A percentile compares a stretch with the other conserved stretches of the same genome.
These are phyloP conservation scores for Yamadazyma membranifaciens DNA, from an alignment of 1,139 yeast species.

Conservation along the genomic window DNA sequence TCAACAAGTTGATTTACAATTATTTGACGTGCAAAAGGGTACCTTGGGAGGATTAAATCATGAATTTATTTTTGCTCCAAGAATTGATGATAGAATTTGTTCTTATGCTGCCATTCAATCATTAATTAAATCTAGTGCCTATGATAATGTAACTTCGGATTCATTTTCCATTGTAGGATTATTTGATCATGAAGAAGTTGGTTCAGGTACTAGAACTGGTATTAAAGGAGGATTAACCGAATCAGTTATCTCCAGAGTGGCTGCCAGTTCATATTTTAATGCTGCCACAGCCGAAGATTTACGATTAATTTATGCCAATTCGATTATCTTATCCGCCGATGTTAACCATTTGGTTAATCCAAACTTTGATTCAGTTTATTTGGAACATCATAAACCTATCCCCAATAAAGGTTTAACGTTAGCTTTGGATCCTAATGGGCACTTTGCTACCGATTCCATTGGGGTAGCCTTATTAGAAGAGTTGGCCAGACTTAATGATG, in stretches of 20 bases:
- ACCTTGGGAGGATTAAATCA: constrained; percentile 38
- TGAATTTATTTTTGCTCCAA: constrained; percentile 44
- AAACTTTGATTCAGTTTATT: constrained; percentile 36
- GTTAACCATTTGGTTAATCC: constrained; percentile 49
- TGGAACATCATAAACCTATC: constrained; percentile 38
- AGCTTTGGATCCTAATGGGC: constrained; percentile 42
- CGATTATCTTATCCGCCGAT: constrained; percentile 43
- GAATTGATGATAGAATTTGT: constrained; percentile 46
- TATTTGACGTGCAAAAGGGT: constrained; percentile 42
- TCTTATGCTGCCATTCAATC: constrained; percentile 41
- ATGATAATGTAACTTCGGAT: constrained; percentile 18
- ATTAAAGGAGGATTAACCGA: constrained; percentile 40
- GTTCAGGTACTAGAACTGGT: constrained; percentile 43
- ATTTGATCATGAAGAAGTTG: constrained; percentile 46
- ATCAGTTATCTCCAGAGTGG: constrained; percentile 32
- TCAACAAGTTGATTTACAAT: constrained; percentile 37
- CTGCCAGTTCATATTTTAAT: constrained; percentile 22
- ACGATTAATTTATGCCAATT: constrained; percentile 31
- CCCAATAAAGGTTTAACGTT: constrained; percentile 44
- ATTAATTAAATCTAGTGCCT: constrained; percentile 22
- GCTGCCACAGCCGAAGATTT: constrained; percentile 21
- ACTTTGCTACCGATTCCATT: constrained; percentile 43
- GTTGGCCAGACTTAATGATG: constrained; percentile 28
- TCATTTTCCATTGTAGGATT: constrained; percentile 39
- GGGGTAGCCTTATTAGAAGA: constrained; percentile 33